Evolutionary conservation across 345 rosid species (phyloP), one percentile per base, ranked within the genome.

Genomic region (Hevea brasiliensis): DNA sequence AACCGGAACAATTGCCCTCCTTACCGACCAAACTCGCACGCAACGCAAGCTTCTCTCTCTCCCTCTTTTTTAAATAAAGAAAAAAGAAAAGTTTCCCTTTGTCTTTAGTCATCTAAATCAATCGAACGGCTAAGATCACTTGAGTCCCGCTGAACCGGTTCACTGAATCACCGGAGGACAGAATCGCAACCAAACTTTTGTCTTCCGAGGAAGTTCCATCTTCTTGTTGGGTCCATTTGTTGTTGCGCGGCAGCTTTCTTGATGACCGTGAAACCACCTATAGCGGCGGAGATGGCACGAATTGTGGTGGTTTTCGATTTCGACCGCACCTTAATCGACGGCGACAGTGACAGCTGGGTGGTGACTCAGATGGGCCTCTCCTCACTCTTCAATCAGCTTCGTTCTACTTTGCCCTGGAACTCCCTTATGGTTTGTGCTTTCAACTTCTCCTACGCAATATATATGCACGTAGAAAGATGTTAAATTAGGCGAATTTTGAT

Each of bases 241-340:
- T 44, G 23, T 9, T 26, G 6, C 26, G 0, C 47, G 17, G 14
- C 55, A 2, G 20, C 15, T 62, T 3, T 24, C 51, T 37, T 29
- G 66, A 63, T 23, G 29, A 72, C 61, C 71, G 81, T 60, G 15
- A 37, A 74, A 73, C 54, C 67, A 12, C 69, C 68, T 56, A 11
- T 47, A 32, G 24, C 8, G 15, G 64, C 32, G 51, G 78, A 37
- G 21, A 89, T 87, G 91, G 75, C 83, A 24, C 73, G 70, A 23
- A 79, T 78, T 53, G 88, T 84, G 71, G 88, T 89, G 51, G 68
- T 93, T 29, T 91, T 93, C 71, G 95, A 93, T 80, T 93, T 93
- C 41, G 98, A 93, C 75, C 82, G 93, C 79, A 93, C 98, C 42
- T n/a, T 93, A 61, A 93, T 93, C 68, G 93, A 91, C 60, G 91